Evolutionary conservation across 176 grass and related monocot genomes (phyloP).

Genomic region (Carex littledalei): DNA sequence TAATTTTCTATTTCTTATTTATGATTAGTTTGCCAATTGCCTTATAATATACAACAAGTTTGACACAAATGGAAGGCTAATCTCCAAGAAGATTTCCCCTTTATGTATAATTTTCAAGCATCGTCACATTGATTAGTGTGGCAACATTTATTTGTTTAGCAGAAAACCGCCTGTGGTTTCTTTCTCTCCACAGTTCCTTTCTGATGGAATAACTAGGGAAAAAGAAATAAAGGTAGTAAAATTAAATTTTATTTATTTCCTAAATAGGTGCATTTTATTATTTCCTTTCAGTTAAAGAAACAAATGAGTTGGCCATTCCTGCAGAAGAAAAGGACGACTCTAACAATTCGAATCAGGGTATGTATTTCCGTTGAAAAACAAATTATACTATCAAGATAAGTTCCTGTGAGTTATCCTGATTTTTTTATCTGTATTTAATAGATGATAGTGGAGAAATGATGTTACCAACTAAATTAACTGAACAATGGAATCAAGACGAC

Average conservation of each 20-base stretch:
- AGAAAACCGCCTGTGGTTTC: too few species aligned
- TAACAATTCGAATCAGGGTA: conserved; percentile 2
- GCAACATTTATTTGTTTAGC: neutral
- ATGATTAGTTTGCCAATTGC: too few species aligned
- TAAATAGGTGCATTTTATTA: neutral
- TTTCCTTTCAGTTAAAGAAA: conserved; percentile 9
- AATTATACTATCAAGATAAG: neutral
- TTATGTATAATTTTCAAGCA: neutral
- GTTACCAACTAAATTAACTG: conserved; percentile 4
- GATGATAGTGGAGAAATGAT: conserved; percentile 16
- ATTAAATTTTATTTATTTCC: neutral
- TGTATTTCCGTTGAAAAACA: neutral
- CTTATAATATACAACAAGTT: too few species aligned
- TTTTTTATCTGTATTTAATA: neutral
- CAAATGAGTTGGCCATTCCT: neutral
- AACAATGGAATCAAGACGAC: neutral
- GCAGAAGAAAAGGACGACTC: conserved; percentile 5
- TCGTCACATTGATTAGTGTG: neutral
- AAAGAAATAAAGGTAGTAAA: neutral
- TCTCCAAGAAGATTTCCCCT: neutral
- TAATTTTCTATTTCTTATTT: too few species aligned
- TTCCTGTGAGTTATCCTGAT: neutral
- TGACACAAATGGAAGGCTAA: neutral
- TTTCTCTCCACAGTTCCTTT: too few species aligned
- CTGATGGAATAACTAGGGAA: neutral